These are phyloP conservation scores for Carallia brachiata DNA, from an alignment of 345 rosid genomes.

Conservation along the genomic window DNA sequence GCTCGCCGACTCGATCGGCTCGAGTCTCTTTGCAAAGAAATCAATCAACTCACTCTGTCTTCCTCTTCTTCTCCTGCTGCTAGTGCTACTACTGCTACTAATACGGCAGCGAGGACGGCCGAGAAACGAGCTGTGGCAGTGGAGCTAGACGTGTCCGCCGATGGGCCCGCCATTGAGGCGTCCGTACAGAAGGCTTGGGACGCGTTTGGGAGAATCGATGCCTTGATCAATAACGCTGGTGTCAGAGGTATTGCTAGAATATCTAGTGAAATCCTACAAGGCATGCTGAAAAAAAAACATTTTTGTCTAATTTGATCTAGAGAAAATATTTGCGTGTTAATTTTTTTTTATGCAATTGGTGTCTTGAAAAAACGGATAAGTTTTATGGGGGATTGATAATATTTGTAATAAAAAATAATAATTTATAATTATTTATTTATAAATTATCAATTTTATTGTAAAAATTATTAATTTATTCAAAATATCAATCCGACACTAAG, in stretches of 20 bases:
- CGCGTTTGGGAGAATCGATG: conserved; percentile 70
- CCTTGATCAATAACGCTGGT: conserved; percentile 75
- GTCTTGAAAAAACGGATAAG: no score
- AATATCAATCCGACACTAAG: no score
- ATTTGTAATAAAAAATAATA: no score
- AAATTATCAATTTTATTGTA: no score
- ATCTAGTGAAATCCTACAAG: no score
- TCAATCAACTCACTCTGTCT: conserved; percentile 31
- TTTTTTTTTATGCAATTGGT: no score
- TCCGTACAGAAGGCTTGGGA: conserved; percentile 61
- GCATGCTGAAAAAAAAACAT: no score
- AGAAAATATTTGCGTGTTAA: no score
- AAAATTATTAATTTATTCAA: no score
- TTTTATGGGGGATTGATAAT: no score
- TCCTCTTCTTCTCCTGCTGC: background rate
- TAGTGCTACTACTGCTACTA: background rate
- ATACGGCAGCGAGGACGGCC: background rate
- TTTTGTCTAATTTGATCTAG: no score
- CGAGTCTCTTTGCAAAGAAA: conserved; percentile 59
- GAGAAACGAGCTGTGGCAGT: conserved; percentile 49
- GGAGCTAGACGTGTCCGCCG: conserved; percentile 65
- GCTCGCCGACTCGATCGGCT: conserved; percentile 80
- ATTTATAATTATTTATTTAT: no score
- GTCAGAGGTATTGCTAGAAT: conserved; percentile 40
- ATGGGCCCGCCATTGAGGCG: conserved; percentile 43